These are phyloP conservation scores for Calcarisporium arbuscula DNA, from an alignment of 2,329 filamentous ascomycete genomes.

Conservation along the genomic window DNA sequence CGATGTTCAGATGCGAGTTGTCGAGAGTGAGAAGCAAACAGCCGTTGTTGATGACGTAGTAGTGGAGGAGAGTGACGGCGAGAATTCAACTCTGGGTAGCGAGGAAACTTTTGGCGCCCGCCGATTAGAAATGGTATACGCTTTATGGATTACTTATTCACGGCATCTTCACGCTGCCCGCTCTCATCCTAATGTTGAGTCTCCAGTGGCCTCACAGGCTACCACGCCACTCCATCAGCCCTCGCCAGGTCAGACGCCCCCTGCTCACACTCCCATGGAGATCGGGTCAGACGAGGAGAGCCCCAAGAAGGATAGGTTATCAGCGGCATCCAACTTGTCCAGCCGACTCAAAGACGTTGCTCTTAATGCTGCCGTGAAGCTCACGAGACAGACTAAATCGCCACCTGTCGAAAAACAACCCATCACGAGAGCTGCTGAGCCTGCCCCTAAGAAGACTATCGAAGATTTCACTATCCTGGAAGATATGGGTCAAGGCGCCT, in stretches of 20 bases:
- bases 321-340: conserved; percentile 43
- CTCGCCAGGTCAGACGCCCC: conserved; percentile 64
- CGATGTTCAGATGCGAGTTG: conserved; percentile 93
- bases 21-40: conserved; percentile 73
- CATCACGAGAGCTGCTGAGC: conserved; percentile 28
- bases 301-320: conserved; percentile 31
- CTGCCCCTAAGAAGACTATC: conserved; percentile 69
- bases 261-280: conserved; percentile 49
- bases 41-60: conserved; percentile 57
- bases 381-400: conserved; percentile 30
- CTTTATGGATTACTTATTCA: conserved; percentile 95
- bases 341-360: conserved; percentile 53
- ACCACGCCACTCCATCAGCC: conserved; percentile 72
- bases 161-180: conserved; percentile 70
- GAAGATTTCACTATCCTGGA: conserved; percentile 87
- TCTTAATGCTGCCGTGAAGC: conserved; percentile 45
- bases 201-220: conserved; percentile 56
- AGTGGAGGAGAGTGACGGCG: conserved; percentile 54
- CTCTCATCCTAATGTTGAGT: conserved; percentile 45
- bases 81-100: conserved; percentile 34
- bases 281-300: conserved; percentile 47
- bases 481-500: conserved; percentile 97
- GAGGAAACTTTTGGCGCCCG: conserved; percentile 37
- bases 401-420: conserved; percentile 26
- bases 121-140: conserved; percentile 78